Conservation (phyloP, 2,329 filamentous ascomycete genomes). For the Nigrospora oryzae region DNA sequence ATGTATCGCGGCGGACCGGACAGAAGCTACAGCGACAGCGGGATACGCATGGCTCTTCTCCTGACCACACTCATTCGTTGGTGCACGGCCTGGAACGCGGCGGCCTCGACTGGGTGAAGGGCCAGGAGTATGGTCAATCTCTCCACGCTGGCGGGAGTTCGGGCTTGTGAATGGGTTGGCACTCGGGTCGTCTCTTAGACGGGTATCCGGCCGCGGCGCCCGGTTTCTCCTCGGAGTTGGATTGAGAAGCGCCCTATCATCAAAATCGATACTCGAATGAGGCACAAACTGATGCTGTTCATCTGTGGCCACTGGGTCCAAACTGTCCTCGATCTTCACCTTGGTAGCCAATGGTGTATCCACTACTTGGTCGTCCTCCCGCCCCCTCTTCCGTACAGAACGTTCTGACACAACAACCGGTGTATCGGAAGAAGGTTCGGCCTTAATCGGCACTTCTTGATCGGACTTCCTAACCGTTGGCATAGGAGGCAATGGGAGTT, state of each 20-base stretch:
- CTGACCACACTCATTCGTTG: too few relatives aligned
- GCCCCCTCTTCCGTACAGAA: slow-evolving; percentile 37
- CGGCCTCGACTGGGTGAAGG: too few relatives aligned
- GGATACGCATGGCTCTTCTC: too few relatives aligned
- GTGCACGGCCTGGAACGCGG: too few relatives aligned
- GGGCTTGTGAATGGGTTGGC: too few relatives aligned
- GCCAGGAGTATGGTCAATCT: too few relatives aligned
- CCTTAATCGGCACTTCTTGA: slow-evolving; percentile 26
- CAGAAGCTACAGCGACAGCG: too few relatives aligned
- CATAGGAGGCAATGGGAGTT: slow-evolving; percentile 19
- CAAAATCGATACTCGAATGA: slow-evolving; percentile 54
- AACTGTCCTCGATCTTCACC: slow-evolving; percentile 34
- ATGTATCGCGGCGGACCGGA: too few relatives aligned
- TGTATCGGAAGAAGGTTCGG: slow-evolving; percentile 45
- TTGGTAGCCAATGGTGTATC: slow-evolving; percentile 15
- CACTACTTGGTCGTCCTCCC: slow-evolving; percentile 13
- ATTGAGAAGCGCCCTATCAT: slow-evolving; percentile 35
- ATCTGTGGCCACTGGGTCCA: slow-evolving; percentile 18
- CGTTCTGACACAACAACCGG: slow-evolving; percentile 44
- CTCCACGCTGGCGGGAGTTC: too few relatives aligned
- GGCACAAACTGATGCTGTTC: slow-evolving; percentile 23
- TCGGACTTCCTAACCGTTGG: slow-evolving; percentile 3
- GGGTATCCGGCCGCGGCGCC: slow-evolving; percentile 3
- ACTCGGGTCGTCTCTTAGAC: too few relatives aligned
- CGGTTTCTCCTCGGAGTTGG: slow-evolving; percentile 31